Evolutionary conservation across 495 filamentous ascomycete genomes (phyloP).

Genomic region (Hamigera avellanea): DNA sequence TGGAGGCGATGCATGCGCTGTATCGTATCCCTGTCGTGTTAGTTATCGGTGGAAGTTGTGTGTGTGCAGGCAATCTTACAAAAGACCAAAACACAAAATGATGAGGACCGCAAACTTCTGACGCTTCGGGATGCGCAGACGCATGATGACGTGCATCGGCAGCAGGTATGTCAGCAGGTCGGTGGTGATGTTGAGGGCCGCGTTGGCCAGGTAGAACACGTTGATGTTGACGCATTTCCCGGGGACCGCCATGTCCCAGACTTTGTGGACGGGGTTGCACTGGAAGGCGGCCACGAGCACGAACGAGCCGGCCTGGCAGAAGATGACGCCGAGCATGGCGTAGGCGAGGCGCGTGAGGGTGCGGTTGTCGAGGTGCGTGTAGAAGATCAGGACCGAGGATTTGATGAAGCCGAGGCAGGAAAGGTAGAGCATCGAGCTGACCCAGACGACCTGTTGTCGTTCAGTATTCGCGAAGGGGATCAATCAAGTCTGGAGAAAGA

Average conservation of each 20-base stretch:
- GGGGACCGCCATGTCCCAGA: constrained; percentile 13
- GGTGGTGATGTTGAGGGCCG: constrained; percentile 39
- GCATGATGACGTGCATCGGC: constrained; percentile 26
- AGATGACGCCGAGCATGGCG: constrained; percentile 20
- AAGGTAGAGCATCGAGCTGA: constrained; percentile 33
- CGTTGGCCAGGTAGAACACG: constrained; percentile 31
- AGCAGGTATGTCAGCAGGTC: constrained; percentile 42
- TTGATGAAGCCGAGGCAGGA: constrained; percentile 29
- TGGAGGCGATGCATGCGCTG: constrained; percentile 30
- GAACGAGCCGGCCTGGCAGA: constrained; percentile 19
- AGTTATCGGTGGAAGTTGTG: too few relatives aligned
- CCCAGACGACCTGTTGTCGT: constrained; percentile 21
- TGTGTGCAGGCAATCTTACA: constrained; percentile 13
- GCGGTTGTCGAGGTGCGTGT: constrained; percentile 26
- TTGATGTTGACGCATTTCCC: constrained; percentile 37
- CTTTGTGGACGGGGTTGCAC: constrained; percentile 21
- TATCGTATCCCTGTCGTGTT: too few relatives aligned
- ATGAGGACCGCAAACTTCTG: constrained; percentile 21
- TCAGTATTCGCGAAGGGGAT: too few relatives aligned
- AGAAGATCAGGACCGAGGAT: constrained; percentile 27
- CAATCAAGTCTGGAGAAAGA: not conserved
- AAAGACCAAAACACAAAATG: constrained; percentile 30
- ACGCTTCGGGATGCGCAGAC: constrained; percentile 23
- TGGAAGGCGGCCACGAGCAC: constrained; percentile 28
- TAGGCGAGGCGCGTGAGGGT: constrained; percentile 18